phyloP scores from a whole-genome alignment of 495 filamentous ascomycete species.

The Clohesyomyces aquaticus region DNA sequence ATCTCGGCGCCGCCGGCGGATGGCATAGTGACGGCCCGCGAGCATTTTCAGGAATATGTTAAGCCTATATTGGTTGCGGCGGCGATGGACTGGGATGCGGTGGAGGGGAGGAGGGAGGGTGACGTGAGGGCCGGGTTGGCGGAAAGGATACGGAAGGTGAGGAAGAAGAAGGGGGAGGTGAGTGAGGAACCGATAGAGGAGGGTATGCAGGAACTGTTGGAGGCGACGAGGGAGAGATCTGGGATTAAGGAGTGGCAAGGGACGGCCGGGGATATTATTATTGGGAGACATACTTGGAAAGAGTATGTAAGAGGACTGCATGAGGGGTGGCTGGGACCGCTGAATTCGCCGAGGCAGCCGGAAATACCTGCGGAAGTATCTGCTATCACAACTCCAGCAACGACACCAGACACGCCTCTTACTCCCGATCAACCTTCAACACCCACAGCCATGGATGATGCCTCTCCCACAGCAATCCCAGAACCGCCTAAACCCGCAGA shows the following conservation, averaged over 20 bases:
- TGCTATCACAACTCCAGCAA: background rate
- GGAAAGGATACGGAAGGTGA: conserved; percentile 72
- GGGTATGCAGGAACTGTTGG: conserved; percentile 44
- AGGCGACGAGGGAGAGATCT: conserved; percentile 46
- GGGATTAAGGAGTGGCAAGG: conserved; percentile 73
- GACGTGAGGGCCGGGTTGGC: conserved; percentile 82
- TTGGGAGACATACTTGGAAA: conserved; percentile 95
- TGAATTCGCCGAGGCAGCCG: conserved; percentile 56
- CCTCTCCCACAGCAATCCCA: conserved; percentile 40
- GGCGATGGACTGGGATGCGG: conserved; percentile 90
- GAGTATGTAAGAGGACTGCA: conserved; percentile 93
- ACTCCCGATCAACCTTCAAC: background rate
- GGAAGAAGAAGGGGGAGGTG: conserved; percentile 61
- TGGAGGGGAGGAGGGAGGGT: conserved; percentile 87
- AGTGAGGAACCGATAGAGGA: conserved; percentile 55
- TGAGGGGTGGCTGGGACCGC: conserved; percentile 93
- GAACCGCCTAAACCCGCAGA: conserved; percentile 44
- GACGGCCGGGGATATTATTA: conserved; percentile 77
- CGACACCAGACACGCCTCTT: background rate
- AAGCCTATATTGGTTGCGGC: conserved; percentile 91
- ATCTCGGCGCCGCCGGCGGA: conserved; percentile 85
- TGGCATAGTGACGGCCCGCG: conserved; percentile 76
- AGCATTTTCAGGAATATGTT: conserved; percentile 93
- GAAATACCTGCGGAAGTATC: conserved; percentile 14
- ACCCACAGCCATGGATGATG: conserved; percentile 41